These are phyloP conservation scores for Imleria badia DNA, from an alignment of 768 basidiomycete genomes.

Conservation along the genomic window DNA sequence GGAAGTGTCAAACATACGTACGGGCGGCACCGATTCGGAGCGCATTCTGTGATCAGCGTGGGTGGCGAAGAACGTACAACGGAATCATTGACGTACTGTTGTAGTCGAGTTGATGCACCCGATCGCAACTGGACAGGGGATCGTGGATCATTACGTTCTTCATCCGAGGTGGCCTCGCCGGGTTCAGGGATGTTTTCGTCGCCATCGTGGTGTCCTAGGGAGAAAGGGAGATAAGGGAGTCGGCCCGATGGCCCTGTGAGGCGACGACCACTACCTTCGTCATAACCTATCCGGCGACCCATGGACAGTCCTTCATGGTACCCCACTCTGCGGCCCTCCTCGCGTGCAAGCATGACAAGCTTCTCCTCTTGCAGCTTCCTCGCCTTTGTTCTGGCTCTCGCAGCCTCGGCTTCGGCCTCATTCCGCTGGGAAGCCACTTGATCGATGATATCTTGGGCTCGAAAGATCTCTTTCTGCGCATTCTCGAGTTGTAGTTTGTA, in stretches of 20 bases:
- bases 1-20: slow-evolving; percentile 20
- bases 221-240: slow-evolving; percentile 10
- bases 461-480: slow-evolving; percentile 44
- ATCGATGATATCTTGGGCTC: slow-evolving; percentile 43
- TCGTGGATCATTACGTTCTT: slow-evolving; percentile 23
- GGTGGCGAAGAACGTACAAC: slow-evolving; percentile 3
- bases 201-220: slow-evolving; percentile 12
- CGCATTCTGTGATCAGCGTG: slow-evolving; percentile 22
- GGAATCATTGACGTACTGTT: slow-evolving; percentile 22
- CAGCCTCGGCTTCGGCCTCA: slow-evolving; percentile 46
- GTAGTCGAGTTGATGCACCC: slow-evolving; percentile 11
- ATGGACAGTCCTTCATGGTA: slow-evolving; percentile 41
- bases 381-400: slow-evolving; percentile 44
- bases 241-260: slow-evolving; percentile 8
- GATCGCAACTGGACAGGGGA: slow-evolving; percentile 13
- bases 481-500: slow-evolving; percentile 47
- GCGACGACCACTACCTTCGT: slow-evolving; percentile 27
- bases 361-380: slow-evolving; percentile 44
- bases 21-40: slow-evolving; percentile 29
- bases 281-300: slow-evolving; percentile 30
- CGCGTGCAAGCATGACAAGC: slow-evolving; percentile 39
- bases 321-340: slow-evolving; percentile 43
- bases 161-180: slow-evolving; percentile 16
- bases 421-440: slow-evolving; percentile 42
- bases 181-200: slow-evolving; percentile 14